Percentiles rank a stretch among this genome's conserved stretches.
Evolutionary conservation across 257 asterid genomes (phyloP).

Genomic region (Solanum stenotomum): DNA sequence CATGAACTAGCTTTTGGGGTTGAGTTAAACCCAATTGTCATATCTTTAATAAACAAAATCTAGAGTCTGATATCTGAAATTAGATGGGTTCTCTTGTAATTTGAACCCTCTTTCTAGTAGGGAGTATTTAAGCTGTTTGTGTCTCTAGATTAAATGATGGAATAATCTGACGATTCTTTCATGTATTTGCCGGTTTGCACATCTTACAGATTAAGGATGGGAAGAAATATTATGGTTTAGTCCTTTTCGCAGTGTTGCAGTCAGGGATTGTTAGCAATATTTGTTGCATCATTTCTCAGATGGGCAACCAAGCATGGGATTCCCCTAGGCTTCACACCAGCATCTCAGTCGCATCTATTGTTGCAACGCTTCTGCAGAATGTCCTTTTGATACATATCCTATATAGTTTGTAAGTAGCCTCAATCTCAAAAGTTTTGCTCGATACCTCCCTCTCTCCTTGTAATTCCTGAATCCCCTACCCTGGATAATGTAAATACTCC

Average conservation of each 20-base stretch:
- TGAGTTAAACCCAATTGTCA: background rate
- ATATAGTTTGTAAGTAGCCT: background rate
- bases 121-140: background rate
- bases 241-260: background rate
- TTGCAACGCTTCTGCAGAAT: background rate
- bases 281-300: background rate
- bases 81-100: background rate
- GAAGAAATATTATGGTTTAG: background rate
- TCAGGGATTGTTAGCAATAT: background rate
- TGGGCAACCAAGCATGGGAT: background rate
- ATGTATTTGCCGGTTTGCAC: background rate
- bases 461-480: background rate
- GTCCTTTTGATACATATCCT: background rate
- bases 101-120: background rate
- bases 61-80: background rate
- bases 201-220: background rate
- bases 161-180: background rate
- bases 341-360: background rate
- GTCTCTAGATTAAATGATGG: background rate
- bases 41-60: background rate
- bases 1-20: background rate
- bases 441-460: background rate
- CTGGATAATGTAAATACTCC: background rate
- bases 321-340: background rate
- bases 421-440: background rate